Percentiles rank a stretch among this genome's conserved stretches.
Conservation (phyloP, 1,284 basidiomycete genomes). For the Papiliotrema laurentii region DNA sequence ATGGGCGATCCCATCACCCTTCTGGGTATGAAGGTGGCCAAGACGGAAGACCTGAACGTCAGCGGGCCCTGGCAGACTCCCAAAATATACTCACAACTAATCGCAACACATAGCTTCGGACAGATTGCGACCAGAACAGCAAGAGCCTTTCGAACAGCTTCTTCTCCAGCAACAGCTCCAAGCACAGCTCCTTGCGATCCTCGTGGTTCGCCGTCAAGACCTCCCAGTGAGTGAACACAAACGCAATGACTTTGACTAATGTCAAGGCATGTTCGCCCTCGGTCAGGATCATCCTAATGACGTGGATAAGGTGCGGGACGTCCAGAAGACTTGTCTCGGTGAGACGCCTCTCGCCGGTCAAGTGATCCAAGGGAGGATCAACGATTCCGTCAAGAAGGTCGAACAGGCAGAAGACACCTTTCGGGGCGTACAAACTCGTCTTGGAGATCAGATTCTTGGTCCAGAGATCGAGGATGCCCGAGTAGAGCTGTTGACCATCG, state of each 20-base stretch:
- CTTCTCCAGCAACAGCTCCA: slow-evolving; percentile 49
- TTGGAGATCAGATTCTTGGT: slow-evolving; percentile 48
- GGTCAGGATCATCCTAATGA: slow-evolving; percentile 49
- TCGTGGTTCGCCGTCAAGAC: slow-evolving; percentile 47
- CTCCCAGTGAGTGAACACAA: slow-evolving; percentile 53
- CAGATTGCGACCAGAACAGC: slow-evolving; percentile 53
- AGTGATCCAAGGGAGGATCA: slow-evolving; percentile 36
- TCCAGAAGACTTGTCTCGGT: slow-evolving; percentile 41
- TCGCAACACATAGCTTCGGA: slow-evolving; percentile 49
- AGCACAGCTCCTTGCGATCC: slow-evolving; percentile 49
- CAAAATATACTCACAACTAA: slow-evolving; percentile 42
- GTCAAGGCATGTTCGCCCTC: slow-evolving; percentile 53
- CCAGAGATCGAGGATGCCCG: slow-evolving; percentile 50
- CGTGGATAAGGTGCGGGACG: slow-evolving; percentile 48
- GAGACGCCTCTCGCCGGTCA: slow-evolving; percentile 13
- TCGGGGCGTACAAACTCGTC: slow-evolving; percentile 52
- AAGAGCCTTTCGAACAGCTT: slow-evolving; percentile 50
- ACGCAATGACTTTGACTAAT: slow-evolving; percentile 51
- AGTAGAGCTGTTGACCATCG: slow-evolving; percentile 47
- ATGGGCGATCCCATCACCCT: slow-evolving; percentile 34
- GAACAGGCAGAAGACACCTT: slow-evolving; percentile 51
- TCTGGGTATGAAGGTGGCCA: slow-evolving; percentile 48
- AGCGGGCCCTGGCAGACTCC: neutral
- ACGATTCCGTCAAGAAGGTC: slow-evolving; percentile 48
- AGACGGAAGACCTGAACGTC: slow-evolving; percentile 49